phyloP scores from a whole-genome alignment of 2,329 filamentous ascomycete genomes.

The Botrytis fabae region DNA sequence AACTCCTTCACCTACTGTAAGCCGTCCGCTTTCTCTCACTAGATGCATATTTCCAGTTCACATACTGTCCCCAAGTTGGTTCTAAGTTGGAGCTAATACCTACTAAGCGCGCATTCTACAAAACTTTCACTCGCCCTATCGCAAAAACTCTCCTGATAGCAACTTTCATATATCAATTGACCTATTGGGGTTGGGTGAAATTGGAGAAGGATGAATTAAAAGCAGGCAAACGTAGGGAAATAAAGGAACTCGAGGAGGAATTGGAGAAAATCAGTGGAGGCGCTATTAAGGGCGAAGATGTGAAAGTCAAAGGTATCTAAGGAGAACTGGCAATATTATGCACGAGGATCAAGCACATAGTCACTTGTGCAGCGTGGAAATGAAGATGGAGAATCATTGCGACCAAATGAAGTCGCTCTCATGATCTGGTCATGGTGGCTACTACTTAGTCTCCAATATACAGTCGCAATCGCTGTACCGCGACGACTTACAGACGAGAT shows the following conservation, averaged over 20 bases:
- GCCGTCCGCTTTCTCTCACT: background rate
- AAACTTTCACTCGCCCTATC: slow-evolving; percentile 70
- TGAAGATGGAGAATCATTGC: background rate
- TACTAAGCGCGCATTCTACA: slow-evolving; percentile 66
- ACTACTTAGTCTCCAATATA: background rate
- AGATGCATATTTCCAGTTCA: background rate
- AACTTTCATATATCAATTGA: slow-evolving; percentile 75
- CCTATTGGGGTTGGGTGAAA: slow-evolving; percentile 73
- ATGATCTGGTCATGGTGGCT: background rate
- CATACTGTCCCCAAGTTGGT: background rate
- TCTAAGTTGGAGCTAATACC: background rate
- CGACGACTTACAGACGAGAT: background rate
- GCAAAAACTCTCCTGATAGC: slow-evolving; percentile 73
- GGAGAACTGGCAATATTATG: background rate
- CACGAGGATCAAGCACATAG: background rate
- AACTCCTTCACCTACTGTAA: slow-evolving; percentile 20
- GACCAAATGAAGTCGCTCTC: background rate
- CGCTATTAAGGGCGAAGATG: slow-evolving; percentile 19
- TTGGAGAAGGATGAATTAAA: slow-evolving; percentile 71
- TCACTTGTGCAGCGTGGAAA: background rate
- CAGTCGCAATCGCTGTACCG: background rate
- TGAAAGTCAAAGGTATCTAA: slow-evolving; percentile 20
- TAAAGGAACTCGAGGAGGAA: slow-evolving; percentile 20
- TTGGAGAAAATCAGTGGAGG: slow-evolving; percentile 19
- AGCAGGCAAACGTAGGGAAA: slow-evolving; percentile 47